A percentile compares a stretch with the other conserved stretches of the same genome.
Evolutionary conservation across 805 yeast genomes (phyloP).

Genomic region (Saccharomyces jurei): DNA sequence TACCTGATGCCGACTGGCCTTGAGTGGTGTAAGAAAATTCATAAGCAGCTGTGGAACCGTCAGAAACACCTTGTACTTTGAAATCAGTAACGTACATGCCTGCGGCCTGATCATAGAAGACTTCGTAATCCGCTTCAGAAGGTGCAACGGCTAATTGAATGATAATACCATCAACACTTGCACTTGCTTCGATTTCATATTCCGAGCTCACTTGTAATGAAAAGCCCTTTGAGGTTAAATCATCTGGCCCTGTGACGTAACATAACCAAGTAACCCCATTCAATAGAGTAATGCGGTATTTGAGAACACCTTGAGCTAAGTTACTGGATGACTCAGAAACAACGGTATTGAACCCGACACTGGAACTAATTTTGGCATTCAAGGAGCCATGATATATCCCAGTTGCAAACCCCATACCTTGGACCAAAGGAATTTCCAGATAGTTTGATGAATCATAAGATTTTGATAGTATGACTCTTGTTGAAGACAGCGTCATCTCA

Average conservation of each 20-base stretch:
- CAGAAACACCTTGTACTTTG: slow-evolving; percentile 35
- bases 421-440: slow-evolving; percentile 44
- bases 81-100: slow-evolving; percentile 52
- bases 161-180: slow-evolving; percentile 35
- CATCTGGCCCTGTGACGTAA: slow-evolving; percentile 7
- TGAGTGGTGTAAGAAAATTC: slow-evolving; percentile 36
- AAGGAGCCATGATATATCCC: slow-evolving; percentile 40
- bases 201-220: slow-evolving; percentile 14
- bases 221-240: slow-evolving; percentile 29
- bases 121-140: slow-evolving; percentile 33
- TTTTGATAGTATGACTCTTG: slow-evolving; percentile 35
- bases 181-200: slow-evolving; percentile 25
- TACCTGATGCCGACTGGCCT: slow-evolving; percentile 41
- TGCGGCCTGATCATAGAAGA: slow-evolving; percentile 51
- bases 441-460: slow-evolving; percentile 27
- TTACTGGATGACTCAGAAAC: slow-evolving; percentile 25
- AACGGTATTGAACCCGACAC: slow-evolving; percentile 50
- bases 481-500: slow-evolving; percentile 45
- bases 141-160: slow-evolving; percentile 52
- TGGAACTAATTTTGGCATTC: slow-evolving; percentile 42
- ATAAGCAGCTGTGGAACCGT: slow-evolving; percentile 36
- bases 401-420: slow-evolving; percentile 54
- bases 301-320: slow-evolving; percentile 35
- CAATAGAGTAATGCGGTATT: slow-evolving; percentile 46
- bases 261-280: slow-evolving; percentile 41